Base-by-base conservation (phyloP, 768 basidiomycete species). In the Piloderma croceum region DNA sequence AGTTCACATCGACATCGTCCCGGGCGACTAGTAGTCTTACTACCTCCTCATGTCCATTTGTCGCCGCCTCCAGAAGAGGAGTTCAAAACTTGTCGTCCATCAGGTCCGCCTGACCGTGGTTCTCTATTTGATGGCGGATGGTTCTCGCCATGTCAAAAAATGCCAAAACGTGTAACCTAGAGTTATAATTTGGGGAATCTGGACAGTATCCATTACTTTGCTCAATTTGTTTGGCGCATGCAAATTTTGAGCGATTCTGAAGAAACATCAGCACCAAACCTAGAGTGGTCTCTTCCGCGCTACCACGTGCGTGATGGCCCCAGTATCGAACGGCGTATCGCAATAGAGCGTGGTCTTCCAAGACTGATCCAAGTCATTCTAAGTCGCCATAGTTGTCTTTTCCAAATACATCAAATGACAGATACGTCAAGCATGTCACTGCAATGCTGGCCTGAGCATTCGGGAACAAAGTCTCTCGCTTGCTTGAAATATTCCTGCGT, bases 251-350 rank as follows among this genome's bases (percentile, higher is more conserved):
- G n/a, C 31, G 24, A 24, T 22, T n/a, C 24, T n/a, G 34, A 23
- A 42, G 22, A 37, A 46, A 31, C 6, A 3, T 32, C 6, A 35
- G 6, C 22, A 22, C 17, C 19, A 42, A 18, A 24, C 11, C 20
- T 36, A 22, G 24, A 13, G 11, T n/a, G 15, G 24, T 36, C 27
- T 42, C 27, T 22, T 46, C 41, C 4, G 15, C 19, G 27, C 25
- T 35, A 22, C 35, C 33, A 20, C 41, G 31, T n/a, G 41, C 45
- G 20, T 42, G 41, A 42, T 42, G 34, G 11, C 35, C 32, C 44
- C 44, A 46, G 29, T 42, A 18, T 6, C 22, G 27, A 31, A 19
- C 35, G 20, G 39, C 41, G 31, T 46, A 46, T 15, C 40, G 38
- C 29, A 44, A 21, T 1, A 44, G 21, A 33, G 39, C 10, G 42